Base-by-base conservation (phyloP, 352 stramenopile genomes). In the Globisporangium mamillatum region DNA sequence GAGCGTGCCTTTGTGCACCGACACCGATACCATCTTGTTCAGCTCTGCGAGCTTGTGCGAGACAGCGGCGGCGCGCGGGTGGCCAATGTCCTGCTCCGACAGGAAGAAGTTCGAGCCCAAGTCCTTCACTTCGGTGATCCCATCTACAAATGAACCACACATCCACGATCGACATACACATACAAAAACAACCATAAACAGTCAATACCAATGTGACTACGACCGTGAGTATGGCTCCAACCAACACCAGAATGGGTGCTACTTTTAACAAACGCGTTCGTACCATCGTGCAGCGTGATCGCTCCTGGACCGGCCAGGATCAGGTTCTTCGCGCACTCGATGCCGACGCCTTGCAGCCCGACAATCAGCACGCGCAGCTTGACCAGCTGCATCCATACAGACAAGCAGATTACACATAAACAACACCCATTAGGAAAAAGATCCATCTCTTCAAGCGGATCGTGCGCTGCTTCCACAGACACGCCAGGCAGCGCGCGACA, bases 81-180 rank as follows among this genome's bases (percentile, higher is more conserved):
- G 70, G 9, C 88, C 88, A 14, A 96, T 78, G 66, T 96, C 87
- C 41, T 86, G 63, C 72, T 97, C 89, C 48, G 79, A 82, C 18
- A 98, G 73, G 69, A 98, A 98, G 66, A 98, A 98, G 69, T 98
- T 98, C n/a, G 72, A 72, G 29, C 94, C 94, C n/a, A 97, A 72
- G 73, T 98, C 93, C 66, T 91, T 90, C 20, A 91, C 79, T 68
- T 93, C 79, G 22, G 86, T 75, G 25, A 83, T 71, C 20, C 79
- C 76, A 62, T 97, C 80, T 89, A 59, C n/a, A 68, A 2, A 41
- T 60, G n/a, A 46, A 36, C 16, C 36, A 65, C 20, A 29, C 32
- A 27, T 27, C 41, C 27, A n/a, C 18, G 22, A 50, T 44, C 16
- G 27, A 46, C 7, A 60, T n/a, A 59, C 20, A 55, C 22, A 53